phyloP scores from a whole-genome alignment of 768 basidiomycete genomes.

The Flagelloscypha sp. region DNA sequence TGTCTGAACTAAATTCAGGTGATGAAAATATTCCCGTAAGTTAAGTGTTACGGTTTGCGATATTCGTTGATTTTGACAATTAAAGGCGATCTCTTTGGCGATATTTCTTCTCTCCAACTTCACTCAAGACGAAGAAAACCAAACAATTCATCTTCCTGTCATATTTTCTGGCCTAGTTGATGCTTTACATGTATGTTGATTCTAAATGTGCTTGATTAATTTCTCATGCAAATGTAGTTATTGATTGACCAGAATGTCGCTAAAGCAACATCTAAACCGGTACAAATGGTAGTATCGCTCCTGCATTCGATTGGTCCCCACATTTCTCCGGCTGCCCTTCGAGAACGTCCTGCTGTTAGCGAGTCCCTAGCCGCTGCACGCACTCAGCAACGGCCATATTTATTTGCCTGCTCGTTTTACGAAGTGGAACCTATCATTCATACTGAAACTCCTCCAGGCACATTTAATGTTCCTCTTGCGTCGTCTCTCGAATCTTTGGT shows the following conservation, averaged over 20 bases:
- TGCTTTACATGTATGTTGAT: constrained; percentile 44
- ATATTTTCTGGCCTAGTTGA: constrained; percentile 66
- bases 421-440: constrained; percentile 27
- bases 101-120: constrained; percentile 69
- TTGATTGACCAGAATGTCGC: constrained; percentile 28
- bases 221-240: constrained; percentile 18
- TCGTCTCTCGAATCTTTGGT: constrained; percentile 50
- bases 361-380: constrained; percentile 24
- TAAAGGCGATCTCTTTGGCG: constrained; percentile 58
- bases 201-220: background rate
- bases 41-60: background rate
- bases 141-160: constrained; percentile 71
- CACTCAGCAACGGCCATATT: constrained; percentile 31
- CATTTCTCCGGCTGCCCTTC: constrained; percentile 38
- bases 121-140: constrained; percentile 84
- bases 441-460: constrained; percentile 13
- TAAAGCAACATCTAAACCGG: constrained; percentile 24
- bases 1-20: constrained; percentile 43
- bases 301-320: constrained; percentile 44
- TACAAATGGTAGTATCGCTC: constrained; percentile 38
- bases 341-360: constrained; percentile 40
- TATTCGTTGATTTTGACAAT: constrained; percentile 5
- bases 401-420: constrained; percentile 59
- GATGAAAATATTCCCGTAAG: constrained; percentile 39
- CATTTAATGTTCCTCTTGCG: constrained; percentile 41